These are phyloP conservation scores for Alternaria ethzedia DNA, from an alignment of 2,329 filamentous ascomycete genomes.

Conservation along the genomic window DNA sequence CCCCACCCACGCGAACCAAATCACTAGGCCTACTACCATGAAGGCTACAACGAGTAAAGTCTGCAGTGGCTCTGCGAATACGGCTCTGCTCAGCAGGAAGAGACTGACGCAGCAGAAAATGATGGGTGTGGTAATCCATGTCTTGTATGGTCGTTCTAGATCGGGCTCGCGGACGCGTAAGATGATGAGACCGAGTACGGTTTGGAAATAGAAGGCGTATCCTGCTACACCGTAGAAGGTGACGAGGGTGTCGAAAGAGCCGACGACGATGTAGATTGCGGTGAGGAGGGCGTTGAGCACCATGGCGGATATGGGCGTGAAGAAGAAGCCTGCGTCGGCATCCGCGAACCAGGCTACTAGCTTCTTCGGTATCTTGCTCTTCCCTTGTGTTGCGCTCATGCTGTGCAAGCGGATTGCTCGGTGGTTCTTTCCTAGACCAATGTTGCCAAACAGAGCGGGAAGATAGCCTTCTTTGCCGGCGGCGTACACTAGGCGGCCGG, in stretches of 20 bases:
- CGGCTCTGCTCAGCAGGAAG: conserved; percentile 85
- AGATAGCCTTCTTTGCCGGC: conserved; percentile 96
- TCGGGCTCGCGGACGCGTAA: conserved; percentile 85
- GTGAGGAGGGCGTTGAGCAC: conserved; percentile 79
- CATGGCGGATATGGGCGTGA: conserved; percentile 93
- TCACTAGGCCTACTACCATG: conserved; percentile 79
- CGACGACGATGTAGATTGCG: conserved; percentile 77
- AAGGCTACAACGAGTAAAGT: conserved; percentile 87
- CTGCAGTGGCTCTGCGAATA: conserved; percentile 90
- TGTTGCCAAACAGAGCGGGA: conserved; percentile 79
- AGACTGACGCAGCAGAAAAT: conserved; percentile 98
- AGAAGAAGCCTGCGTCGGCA: conserved; percentile 83
- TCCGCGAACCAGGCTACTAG: conserved; percentile 44
- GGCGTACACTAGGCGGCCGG: conserved; percentile 87
- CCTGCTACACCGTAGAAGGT: conserved; percentile 98
- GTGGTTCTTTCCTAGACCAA: conserved; percentile 68
- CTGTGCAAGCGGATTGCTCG: conserved; percentile 44
- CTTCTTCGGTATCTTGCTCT: conserved; percentile 28
- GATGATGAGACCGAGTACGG: conserved; percentile 90
- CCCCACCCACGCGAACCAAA: conserved; percentile 87
- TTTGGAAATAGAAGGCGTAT: conserved; percentile 97
- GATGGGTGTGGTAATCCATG: conserved; percentile 96
- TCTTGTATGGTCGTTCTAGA: conserved; percentile 88
- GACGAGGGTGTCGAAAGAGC: conserved; percentile 88
- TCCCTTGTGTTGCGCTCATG: conserved; percentile 24